phyloP scores from a whole-genome alignment of 305 asterid species.

The Solanum aculeatissimum region DNA sequence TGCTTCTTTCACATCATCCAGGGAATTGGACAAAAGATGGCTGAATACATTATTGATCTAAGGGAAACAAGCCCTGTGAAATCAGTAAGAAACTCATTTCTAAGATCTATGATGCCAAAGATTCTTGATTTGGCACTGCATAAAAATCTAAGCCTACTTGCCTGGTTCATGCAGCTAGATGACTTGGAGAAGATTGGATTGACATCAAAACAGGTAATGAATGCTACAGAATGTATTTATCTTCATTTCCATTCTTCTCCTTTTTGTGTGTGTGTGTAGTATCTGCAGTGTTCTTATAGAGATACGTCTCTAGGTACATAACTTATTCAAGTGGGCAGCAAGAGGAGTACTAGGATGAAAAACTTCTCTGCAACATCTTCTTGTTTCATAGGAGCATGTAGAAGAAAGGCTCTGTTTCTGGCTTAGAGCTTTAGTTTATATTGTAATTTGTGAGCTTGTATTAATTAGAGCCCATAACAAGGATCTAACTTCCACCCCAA shows the following conservation, averaged over 20 bases:
- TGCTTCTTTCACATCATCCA: slow-evolving; percentile 7
- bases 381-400: neutral
- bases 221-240: neutral
- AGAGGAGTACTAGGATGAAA: slow-evolving; percentile 38
- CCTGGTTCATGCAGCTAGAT: slow-evolving; percentile 35
- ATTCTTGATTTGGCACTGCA: neutral
- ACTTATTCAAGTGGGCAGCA: slow-evolving; percentile 70
- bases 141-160: neutral
- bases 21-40: slow-evolving; percentile 85
- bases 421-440: neutral
- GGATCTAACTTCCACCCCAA: neutral
- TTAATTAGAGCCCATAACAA: neutral
- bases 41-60: slow-evolving; percentile 59
- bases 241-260: neutral
- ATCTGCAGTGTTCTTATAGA: neutral
- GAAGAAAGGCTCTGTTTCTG: neutral
- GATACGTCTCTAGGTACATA: slow-evolving; percentile 36
- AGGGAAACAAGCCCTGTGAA: slow-evolving; percentile 68
- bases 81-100: slow-evolving; percentile 38
- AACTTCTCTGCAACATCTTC: slow-evolving; percentile 15
- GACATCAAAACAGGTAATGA: slow-evolving; percentile 68
- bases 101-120: neutral
- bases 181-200: slow-evolving; percentile 77
- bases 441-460: neutral
- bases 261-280: neutral